Conservation (phyloP, 2,329 filamentous ascomycete species). For the Onygenales sp. region DNA sequence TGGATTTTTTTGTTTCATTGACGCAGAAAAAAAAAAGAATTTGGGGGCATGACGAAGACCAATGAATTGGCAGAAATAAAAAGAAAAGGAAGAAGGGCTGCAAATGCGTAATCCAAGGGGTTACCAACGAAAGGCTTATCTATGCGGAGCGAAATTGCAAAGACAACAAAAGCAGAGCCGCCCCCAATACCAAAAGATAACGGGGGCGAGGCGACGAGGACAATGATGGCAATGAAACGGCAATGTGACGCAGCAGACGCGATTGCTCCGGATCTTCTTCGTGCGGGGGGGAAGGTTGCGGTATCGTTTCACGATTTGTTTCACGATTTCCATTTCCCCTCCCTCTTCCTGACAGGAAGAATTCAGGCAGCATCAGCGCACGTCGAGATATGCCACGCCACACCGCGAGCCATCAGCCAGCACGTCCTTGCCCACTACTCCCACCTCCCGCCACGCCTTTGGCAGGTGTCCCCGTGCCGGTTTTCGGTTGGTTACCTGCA, state of each 20-base stretch:
- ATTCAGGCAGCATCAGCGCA: background rate
- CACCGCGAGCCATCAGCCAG: slow-evolving; percentile 9
- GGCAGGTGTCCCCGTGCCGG: slow-evolving; percentile 10
- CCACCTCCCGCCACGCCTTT: slow-evolving; percentile 20
- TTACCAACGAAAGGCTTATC: background rate
- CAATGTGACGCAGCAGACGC: slow-evolving; percentile 4
- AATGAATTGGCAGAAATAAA: background rate
- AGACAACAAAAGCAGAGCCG: background rate
- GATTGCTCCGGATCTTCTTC: background rate
- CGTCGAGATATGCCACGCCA: slow-evolving; percentile 2
- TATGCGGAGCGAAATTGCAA: background rate
- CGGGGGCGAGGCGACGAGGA: background rate
- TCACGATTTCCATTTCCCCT: background rate
- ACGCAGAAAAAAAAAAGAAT: background rate
- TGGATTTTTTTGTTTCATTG: background rate
- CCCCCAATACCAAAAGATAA: background rate
- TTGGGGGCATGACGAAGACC: too few relatives aligned
- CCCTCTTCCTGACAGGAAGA: background rate
- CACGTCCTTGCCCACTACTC: slow-evolving; percentile 16
- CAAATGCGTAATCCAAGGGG: background rate
- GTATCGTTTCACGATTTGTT: background rate
- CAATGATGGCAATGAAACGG: background rate
- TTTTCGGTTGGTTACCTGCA: slow-evolving; percentile 8
- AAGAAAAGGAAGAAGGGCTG: background rate
- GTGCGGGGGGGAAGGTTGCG: background rate